Base-by-base conservation (phyloP, 2,329 filamentous ascomycete genomes). In the Coleophoma crateriformis region DNA sequence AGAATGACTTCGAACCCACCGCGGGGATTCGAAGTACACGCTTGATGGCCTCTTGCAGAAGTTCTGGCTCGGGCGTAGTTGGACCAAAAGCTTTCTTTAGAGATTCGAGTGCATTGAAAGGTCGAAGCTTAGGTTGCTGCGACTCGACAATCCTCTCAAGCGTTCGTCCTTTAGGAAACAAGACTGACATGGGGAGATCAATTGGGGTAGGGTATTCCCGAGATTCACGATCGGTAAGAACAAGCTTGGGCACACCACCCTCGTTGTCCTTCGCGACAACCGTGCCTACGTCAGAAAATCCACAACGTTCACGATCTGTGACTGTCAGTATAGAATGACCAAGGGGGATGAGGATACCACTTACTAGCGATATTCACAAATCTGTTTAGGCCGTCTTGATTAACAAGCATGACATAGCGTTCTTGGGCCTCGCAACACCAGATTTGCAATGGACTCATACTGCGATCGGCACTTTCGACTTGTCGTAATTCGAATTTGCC, bases 341-440 rank as follows among this genome's bases (percentile, higher is more conserved):
- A 37, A 7, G 39, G 35, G 13, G 20, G 13, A 7, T 3, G 2
- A 15, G 27, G 41, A 46, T 12, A 32, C 37, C 13, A 70, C 72
- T 64, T 70, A 71, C 72, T 73, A 65, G 81, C 84, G 50, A 85
- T 85, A 65, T 73, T 81, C 41, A 74, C 73, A 62, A 85, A 99
- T 75, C 70, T 84, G 61, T 92, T 90, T 62, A 97, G 79, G 47
- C 84, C 78, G 17, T 94, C 85, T 46, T 82, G 81, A 53, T 91
- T 90, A 54, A 99, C 83, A 8, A 95, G 84, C 61, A 99, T 74
- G 7, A 99, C 94, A 62, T 99, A 99, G 66, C 94, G 81, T 69
- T 99, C 94, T 66, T 99, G 94, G 0, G 94, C 90, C 67, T 97
- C 92, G 61, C 92, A 95, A 68, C 94, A 96, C 91, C 92, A 97